Evolutionary conservation across 176 grass and related monocot species (phyloP).

Genomic region (Stipa capillata): DNA sequence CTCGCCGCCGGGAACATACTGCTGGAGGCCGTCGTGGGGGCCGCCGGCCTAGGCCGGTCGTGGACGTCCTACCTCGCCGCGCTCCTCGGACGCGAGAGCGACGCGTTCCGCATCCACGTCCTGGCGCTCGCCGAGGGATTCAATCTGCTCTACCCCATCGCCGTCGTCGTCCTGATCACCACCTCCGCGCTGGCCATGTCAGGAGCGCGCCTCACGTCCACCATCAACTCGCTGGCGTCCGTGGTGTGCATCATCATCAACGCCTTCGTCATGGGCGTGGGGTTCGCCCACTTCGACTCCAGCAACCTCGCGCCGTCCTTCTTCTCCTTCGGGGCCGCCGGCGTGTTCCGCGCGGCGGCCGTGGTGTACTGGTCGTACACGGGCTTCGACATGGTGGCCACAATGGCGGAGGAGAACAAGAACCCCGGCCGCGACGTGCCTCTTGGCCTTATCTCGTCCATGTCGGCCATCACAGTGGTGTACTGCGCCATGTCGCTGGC

Average conservation of each 20-base stretch:
- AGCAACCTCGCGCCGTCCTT: constrained; percentile 38
- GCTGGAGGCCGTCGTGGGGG: no score
- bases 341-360: constrained; percentile 37
- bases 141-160: no score
- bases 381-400: constrained; percentile 63
- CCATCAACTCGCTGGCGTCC: constrained; percentile 32
- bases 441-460: constrained; percentile 41
- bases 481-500: constrained; percentile 47
- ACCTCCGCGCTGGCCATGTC: constrained; percentile 31
- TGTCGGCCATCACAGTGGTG: constrained; percentile 42
- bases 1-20: no score
- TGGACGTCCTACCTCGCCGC: no score
- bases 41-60: constrained; percentile 31
- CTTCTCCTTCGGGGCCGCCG: constrained; percentile 40
- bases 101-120: no score
- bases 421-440: constrained; percentile 49
- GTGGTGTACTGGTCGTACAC: constrained; percentile 66
- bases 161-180: no score
- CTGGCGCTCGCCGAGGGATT: no score
- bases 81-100: no score
- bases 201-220: no score
- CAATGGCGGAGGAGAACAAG: constrained; percentile 59
- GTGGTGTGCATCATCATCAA: constrained; percentile 29
- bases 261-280: constrained; percentile 35
- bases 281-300: no score